A percentile compares a stretch with the other conserved stretches of the same genome.
Evolutionary conservation across 306 rosid species (phyloP).

Genomic region (Geum urbanum): DNA sequence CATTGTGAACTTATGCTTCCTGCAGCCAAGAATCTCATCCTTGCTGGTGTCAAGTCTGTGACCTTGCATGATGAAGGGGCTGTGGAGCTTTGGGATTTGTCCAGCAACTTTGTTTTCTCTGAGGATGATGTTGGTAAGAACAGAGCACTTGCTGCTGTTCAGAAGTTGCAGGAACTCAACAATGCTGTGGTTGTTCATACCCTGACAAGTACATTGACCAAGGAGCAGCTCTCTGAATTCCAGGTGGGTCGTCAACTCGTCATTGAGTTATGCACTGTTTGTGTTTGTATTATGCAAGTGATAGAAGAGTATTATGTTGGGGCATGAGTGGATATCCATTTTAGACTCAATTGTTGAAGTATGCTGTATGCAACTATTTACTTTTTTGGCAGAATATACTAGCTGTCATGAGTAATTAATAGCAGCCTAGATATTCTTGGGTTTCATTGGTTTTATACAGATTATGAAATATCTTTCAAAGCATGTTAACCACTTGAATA

Average conservation of each 20-base stretch:
- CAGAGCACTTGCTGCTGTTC: slow-evolving; percentile 71
- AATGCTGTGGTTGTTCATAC: slow-evolving; percentile 66
- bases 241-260: slow-evolving; percentile 38
- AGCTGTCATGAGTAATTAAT: background rate
- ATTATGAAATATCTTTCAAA: background rate
- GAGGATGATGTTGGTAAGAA: slow-evolving; percentile 71
- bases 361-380: background rate
- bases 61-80: slow-evolving; percentile 80
- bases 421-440: background rate
- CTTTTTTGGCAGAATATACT: background rate
- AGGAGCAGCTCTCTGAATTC: slow-evolving; percentile 63
- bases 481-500: background rate
- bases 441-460: background rate
- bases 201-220: slow-evolving; percentile 49
- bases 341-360: background rate
- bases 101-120: slow-evolving; percentile 64
- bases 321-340: background rate
- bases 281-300: background rate
- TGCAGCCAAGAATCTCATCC: slow-evolving; percentile 94
- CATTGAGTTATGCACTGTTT: background rate
- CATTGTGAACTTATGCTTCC: slow-evolving; percentile 10
- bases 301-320: background rate
- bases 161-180: slow-evolving; percentile 89
- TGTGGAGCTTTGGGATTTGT: slow-evolving; percentile 80
- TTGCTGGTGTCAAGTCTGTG: slow-evolving; percentile 90